phyloP scores from a whole-genome alignment of 177 flowering plant genomes.

The Vitis hybrid region DNA sequence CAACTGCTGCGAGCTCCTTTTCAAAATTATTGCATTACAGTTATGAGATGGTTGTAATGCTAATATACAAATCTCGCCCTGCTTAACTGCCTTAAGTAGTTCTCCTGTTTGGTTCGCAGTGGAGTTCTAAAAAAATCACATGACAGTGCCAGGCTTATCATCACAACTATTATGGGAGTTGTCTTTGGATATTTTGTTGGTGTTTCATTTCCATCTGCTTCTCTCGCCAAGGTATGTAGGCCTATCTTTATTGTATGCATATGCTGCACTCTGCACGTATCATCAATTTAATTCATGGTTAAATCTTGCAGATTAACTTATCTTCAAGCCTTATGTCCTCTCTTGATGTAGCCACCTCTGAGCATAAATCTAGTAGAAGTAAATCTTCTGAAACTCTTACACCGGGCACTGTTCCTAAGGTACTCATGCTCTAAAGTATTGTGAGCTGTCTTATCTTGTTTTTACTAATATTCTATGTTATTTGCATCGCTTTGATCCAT shows the following conservation, averaged over 20 bases:
- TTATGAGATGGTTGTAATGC: background rate
- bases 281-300: slow-evolving; percentile 14
- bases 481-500: too few species aligned
- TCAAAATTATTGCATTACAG: background rate
- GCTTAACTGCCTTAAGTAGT: background rate
- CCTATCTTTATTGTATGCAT: background rate
- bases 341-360: slow-evolving; percentile 42
- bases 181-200: slow-evolving; percentile 84
- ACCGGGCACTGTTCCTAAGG: slow-evolving; percentile 45
- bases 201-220: slow-evolving; percentile 68
- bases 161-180: slow-evolving; percentile 72
- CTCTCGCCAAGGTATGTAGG: slow-evolving; percentile 62
- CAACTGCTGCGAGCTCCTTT: background rate
- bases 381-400: slow-evolving; percentile 33
- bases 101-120: slow-evolving; percentile 39
- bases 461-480: too few species aligned
- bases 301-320: slow-evolving; percentile 59
- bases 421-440: slow-evolving; percentile 15
- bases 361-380: slow-evolving; percentile 22
- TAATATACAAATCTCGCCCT: background rate
- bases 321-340: slow-evolving; percentile 60
- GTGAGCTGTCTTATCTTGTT: background rate
- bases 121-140: slow-evolving; percentile 53
- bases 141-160: slow-evolving; percentile 57
- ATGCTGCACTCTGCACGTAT: background rate